Base-by-base conservation (phyloP, 495 filamentous ascomycete genomes). In the Penicillium argentinense region DNA sequence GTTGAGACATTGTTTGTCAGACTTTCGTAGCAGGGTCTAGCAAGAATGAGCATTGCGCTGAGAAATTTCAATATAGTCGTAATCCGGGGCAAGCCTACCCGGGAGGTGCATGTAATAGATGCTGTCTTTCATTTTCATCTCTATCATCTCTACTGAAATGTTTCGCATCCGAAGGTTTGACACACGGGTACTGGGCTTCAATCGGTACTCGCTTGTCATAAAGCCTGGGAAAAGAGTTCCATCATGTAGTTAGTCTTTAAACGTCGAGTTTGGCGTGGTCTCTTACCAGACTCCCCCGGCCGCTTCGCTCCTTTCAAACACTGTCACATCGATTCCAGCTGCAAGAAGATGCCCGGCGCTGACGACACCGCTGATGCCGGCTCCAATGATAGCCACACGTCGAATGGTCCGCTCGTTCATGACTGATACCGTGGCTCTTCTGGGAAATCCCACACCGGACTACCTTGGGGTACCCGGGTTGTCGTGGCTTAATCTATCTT, bases 1-100 rank as follows among this genome's bases (percentile, higher is more conserved):
- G 82, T 86, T 4, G 82, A 71, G 4, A 88, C 77, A 58, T 88
- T 88, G 41, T 83, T 89, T 21, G 65, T 77, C 9, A 88, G 63
- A 14, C 81, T 80, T 3, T 72, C 69, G 46, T 88, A 88, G 51
- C 78, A 74, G 16, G 74, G 75, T 12, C 75, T 77, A 24, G 16
- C 56, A 12, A 56, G 41, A 9, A 51, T 29, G 1, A 37, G 24
- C 3, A 42, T 28, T 8, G 13, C 2, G 9, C n/a, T 39, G n/a
- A n/a, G n/a, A n/a, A n/a, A n/a, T n/a, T n/a, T n/a, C 8, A 37
- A 17, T 14, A 6, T 5, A 18, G 39, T 3, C 11, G 25, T 5
- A 26, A 26, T 5, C 5, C 11, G 5, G 11, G 5, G 11, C 11
- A 26, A 26, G 26, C 57, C 47, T 53, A 74, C 72, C 78, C 75